phyloP scores from a whole-genome alignment of 164 flowering plant genomes.

The Vitis rotundifolia region DNA sequence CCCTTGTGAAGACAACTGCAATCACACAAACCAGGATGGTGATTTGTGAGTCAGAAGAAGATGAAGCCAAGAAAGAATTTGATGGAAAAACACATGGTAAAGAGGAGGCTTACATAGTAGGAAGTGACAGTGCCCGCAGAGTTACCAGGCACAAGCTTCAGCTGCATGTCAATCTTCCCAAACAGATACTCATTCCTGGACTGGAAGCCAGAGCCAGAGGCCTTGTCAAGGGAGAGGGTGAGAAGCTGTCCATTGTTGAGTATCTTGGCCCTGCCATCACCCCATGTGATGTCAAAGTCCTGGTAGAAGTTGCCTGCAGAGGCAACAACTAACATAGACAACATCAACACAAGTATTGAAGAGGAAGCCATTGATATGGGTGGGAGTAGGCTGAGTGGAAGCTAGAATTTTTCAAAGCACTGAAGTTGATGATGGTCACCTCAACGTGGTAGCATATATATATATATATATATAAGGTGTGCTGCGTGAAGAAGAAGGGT shows the following conservation, averaged over 20 bases:
- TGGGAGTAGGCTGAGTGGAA: too few relatives aligned
- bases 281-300: slow-evolving; percentile 17
- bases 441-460: too few relatives aligned
- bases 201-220: slow-evolving; percentile 49
- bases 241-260: slow-evolving; percentile 38
- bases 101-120: slow-evolving; percentile 33
- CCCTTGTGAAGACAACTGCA: slow-evolving; percentile 19
- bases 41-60: too few relatives aligned
- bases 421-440: too few relatives aligned
- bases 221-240: slow-evolving; percentile 37
- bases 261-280: slow-evolving; percentile 23
- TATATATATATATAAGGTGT: too few relatives aligned
- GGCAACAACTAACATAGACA: background rate
- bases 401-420: too few relatives aligned
- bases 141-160: slow-evolving; percentile 55
- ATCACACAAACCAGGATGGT: background rate
- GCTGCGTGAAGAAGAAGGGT: too few relatives aligned
- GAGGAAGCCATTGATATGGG: too few relatives aligned
- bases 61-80: too few relatives aligned
- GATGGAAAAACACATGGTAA: background rate
- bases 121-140: slow-evolving; percentile 61
- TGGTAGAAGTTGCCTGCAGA: slow-evolving; percentile 12
- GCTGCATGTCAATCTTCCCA: slow-evolving; percentile 43
- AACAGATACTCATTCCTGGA: slow-evolving; percentile 38
- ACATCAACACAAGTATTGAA: too few relatives aligned